Evolutionary conservation across 2,329 filamentous ascomycete species (phyloP), one percentile per base, ranked within the genome.

Genomic region (Fragosphaeria purpurea): DNA sequence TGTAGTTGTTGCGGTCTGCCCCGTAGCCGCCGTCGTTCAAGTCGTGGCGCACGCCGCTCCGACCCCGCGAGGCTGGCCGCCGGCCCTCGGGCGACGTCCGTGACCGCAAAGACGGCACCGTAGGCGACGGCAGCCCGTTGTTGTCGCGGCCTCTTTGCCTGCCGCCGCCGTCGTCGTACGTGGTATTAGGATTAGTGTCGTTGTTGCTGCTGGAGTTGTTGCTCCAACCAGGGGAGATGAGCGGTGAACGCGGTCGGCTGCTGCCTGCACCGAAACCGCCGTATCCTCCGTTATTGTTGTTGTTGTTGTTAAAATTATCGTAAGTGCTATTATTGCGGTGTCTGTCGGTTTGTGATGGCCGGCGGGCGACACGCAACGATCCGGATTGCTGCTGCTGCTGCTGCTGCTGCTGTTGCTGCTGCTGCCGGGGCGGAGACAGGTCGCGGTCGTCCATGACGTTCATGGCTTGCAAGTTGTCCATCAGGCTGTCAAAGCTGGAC

Each of bases 391-490:
- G n/a, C 13, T 10, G 35, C 42, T 46, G 48, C 34, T 34, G 47
- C 12, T 39, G 42, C 6, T 39, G 22, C 5, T 55, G 59, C n/a
- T n/a, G n/a, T n/a, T n/a, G n/a, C 34, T 41, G 46, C 12, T 39
- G 42, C 6, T 39, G 22, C 5, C 55, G 59, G 8, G 59, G 57
- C 41, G 41, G 9, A 13, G 30, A 43, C 32, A 47, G 54, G 58
- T 39, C 55, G 47, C 44, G 53, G 55, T 13, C 54, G 48, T 43
- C 59, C 47, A 9, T 54, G 51, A 40, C 43, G 22, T 32, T 51
- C 63, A 78, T 74, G 0, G 75, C 74, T 52, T 80, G 72, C 3
- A 82, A 62, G 47, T 82, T 77, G 47, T 76, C 70, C 65, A 80
- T 76, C 48, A 82, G 60, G 10, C 68, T 67, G 46, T 77, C 73